A percentile compares a stretch with the other conserved stretches of the same genome.
Evolutionary conservation across 2,329 filamentous ascomycete genomes (phyloP).

Genomic region (Colletotrichum salicis): DNA sequence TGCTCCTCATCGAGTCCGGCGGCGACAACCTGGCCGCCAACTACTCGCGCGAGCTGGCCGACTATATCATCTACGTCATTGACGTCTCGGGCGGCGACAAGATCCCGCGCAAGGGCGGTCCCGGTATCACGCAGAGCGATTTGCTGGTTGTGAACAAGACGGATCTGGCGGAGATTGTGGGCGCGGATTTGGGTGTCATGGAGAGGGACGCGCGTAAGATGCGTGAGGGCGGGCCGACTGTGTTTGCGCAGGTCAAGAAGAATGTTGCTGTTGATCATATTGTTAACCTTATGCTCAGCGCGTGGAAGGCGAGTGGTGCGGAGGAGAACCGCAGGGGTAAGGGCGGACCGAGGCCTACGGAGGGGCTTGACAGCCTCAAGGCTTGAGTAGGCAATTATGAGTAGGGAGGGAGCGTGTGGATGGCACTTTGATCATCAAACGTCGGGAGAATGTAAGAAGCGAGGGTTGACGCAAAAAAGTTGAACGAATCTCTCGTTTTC

Average conservation of each 20-base stretch:
- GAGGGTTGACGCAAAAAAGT: background rate
- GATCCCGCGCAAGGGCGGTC: slow-evolving; percentile 93
- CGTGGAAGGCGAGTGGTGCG: slow-evolving; percentile 92
- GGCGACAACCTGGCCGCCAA: slow-evolving; percentile 98
- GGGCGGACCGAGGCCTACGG: slow-evolving; percentile 69
- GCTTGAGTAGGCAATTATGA: background rate
- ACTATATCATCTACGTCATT: slow-evolving; percentile 99
- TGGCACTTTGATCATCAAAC: background rate
- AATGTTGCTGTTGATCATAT: slow-evolving; percentile 87
- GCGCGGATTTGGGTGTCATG: slow-evolving; percentile 92
- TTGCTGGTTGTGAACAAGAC: slow-evolving; percentile 97
- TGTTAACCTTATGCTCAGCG: slow-evolving; percentile 86
- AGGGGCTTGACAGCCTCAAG: slow-evolving; percentile 60
- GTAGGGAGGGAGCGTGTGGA: too few species aligned
- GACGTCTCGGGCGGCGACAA: slow-evolving; percentile 97
- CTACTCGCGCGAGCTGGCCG: slow-evolving; percentile 92
- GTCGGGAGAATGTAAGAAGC: background rate
- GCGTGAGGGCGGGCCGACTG: slow-evolving; percentile 92
- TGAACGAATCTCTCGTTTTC: background rate
- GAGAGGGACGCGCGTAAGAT: slow-evolving; percentile 94
- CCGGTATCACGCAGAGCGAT: slow-evolving; percentile 96
- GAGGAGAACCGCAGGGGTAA: slow-evolving; percentile 64
- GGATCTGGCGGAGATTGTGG: slow-evolving; percentile 88
- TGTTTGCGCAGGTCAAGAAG: slow-evolving; percentile 98
- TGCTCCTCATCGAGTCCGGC: slow-evolving; percentile 93